Conservation (phyloP, 2,329 filamentous ascomycete species). For the Blastomyces parvus region DNA sequence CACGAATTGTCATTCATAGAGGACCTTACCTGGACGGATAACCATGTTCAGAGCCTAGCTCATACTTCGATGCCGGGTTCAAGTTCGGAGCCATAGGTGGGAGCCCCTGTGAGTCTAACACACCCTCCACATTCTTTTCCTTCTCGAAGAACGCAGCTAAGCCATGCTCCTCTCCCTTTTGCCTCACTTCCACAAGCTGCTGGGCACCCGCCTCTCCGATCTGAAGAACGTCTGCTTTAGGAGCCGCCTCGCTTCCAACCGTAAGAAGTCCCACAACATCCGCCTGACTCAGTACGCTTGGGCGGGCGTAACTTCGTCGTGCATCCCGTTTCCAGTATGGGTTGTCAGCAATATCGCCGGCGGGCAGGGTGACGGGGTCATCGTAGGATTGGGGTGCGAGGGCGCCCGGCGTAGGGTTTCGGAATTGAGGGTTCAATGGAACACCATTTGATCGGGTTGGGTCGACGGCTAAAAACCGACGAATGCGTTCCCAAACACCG, state of each 20-base stretch:
- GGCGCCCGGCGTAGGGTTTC: conserved; percentile 70
- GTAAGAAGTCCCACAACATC: conserved; percentile 77
- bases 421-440: conserved; percentile 85
- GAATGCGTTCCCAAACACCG: conserved; percentile 79
- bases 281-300: conserved; percentile 70
- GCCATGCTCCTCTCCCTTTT: conserved; percentile 62
- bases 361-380: conserved; percentile 75
- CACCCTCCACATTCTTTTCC: conserved; percentile 46
- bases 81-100: conserved; percentile 77
- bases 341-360: conserved; percentile 81
- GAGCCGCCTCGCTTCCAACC: conserved; percentile 69
- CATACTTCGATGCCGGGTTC: conserved; percentile 50
- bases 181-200: conserved; percentile 65
- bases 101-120: conserved; percentile 67
- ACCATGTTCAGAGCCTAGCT: conserved; percentile 51
- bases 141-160: conserved; percentile 66
- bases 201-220: conserved; percentile 64
- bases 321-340: conserved; percentile 93
- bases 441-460: conserved; percentile 82
- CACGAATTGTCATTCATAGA: conserved; percentile 18
- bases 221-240: conserved; percentile 66
- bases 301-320: conserved; percentile 70
- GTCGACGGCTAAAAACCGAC: conserved; percentile 69
- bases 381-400: conserved; percentile 63
- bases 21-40: conserved; percentile 55